Base-by-base conservation (phyloP, 148 eudicot genomes). In the Chenopodium formosanum region DNA sequence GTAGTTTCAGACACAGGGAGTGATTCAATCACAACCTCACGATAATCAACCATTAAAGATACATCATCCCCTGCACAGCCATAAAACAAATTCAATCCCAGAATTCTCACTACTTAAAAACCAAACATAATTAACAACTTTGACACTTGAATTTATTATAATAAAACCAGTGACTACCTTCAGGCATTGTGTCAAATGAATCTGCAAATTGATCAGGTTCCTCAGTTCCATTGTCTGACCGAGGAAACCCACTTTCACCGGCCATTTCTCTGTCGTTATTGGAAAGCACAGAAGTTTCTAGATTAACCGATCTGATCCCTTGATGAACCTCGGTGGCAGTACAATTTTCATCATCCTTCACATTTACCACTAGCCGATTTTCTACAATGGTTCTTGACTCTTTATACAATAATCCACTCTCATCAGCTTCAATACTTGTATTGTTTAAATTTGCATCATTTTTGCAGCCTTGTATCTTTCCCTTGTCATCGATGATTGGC, bases 351-450 rank as follows among this genome's bases (percentile, higher is more conserved):
- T 75, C 60, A 47, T 37, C 69, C 65, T 53, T 77, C 58, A 67
- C 86, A 69, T 85, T 81, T 73, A 79, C 85, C 50, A 82, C 85
- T 4, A 80, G 40, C 76, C 80, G 82, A 69, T 80, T 80, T 70
- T 67, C 81, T 8, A 48, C 70, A 29, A 65, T 63, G 70, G 77
- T 37, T 40, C 70, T 79, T 71, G 78, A 67, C 13, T 73, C 80
- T 27, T 53, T 85, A 68, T 32, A 31, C 27, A 19, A 37, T 25
- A 48, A 27, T 16, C 56, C 79, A 76, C 60, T 68, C 32, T 56
- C 83, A 69, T 69, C 80, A 56, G 40, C 64, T 13, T 23, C 58
- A 75, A 14, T 68, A 22, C 37, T 47, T 23, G 17, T 40, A 23
- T 73, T 31, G 32, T 31, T 31, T 31, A 31, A 31, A 31, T 31